A percentile compares a stretch with the other conserved stretches of the same genome.
Evolutionary conservation across 768 basidiomycete species (phyloP).

Genomic region (Lentinula edodes): DNA sequence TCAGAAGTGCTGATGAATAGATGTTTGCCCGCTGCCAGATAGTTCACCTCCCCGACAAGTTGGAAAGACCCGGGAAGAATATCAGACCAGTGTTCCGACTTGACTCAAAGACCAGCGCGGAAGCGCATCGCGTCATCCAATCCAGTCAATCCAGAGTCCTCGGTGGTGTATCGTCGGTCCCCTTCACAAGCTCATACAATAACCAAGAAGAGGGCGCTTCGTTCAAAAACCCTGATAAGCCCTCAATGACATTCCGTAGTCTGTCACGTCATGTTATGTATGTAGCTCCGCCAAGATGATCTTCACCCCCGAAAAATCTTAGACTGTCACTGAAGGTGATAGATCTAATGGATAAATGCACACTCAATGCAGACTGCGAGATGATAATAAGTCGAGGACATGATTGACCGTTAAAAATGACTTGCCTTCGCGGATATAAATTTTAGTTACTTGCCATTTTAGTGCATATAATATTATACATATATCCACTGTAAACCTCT

Average conservation of each 20-base stretch:
- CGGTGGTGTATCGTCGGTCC: not conserved
- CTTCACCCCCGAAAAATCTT: not conserved
- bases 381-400: not conserved
- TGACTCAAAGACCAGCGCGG: not conserved
- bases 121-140: too few species aligned
- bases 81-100: not conserved
- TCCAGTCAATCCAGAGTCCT: not conserved
- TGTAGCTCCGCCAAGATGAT: not conserved
- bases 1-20: too few species aligned
- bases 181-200: not conserved
- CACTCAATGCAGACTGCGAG: not conserved
- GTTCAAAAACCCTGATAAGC: not conserved
- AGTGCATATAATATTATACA: too few species aligned
- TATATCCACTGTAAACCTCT: not conserved
- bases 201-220: not conserved
- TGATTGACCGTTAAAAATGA: not conserved
- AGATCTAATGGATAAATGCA: too few species aligned
- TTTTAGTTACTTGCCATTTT: not conserved
- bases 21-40: too few species aligned
- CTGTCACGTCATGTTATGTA: not conserved
- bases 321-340: too few species aligned
- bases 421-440: not conserved
- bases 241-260: not conserved
- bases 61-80: not conserved
- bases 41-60: too few species aligned